Conservation (phyloP, 2,329 filamentous ascomycete genomes). For the Phialemonium atrogriseum region DNA sequence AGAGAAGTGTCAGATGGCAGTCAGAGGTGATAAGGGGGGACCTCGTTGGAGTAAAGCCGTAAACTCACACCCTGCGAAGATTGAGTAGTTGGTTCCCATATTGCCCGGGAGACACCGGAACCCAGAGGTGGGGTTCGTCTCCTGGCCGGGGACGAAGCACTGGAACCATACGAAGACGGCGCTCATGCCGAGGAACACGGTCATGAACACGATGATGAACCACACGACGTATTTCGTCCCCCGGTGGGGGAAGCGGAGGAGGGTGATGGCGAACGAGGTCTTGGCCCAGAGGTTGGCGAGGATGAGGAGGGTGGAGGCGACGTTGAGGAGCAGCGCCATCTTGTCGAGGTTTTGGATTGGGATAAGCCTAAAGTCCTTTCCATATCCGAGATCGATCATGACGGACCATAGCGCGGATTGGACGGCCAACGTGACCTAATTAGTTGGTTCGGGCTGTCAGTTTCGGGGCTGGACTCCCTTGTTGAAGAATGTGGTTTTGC, state of each 20-base stretch:
- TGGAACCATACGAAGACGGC: slow-evolving; percentile 15
- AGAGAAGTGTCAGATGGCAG: too few relatives aligned
- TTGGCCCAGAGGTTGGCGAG: slow-evolving; percentile 25
- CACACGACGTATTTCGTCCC: slow-evolving; percentile 16
- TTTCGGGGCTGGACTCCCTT: neutral
- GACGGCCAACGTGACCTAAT: slow-evolving; percentile 7
- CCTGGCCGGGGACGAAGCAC: slow-evolving; percentile 6
- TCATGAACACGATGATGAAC: slow-evolving; percentile 22
- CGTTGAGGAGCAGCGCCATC: slow-evolving; percentile 2
- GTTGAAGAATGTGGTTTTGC: neutral
- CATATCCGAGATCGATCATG: slow-evolving; percentile 8
- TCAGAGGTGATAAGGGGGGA: too few relatives aligned
- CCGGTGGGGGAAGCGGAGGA: slow-evolving; percentile 18
- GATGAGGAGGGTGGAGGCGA: slow-evolving; percentile 13
- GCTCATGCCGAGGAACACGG: slow-evolving; percentile 11
- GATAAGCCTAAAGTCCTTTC: slow-evolving; percentile 4
- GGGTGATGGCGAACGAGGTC: slow-evolving; percentile 26
- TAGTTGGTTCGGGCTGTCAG: too few relatives aligned
- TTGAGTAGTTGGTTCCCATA: neutral
- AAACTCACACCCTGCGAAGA: neutral
- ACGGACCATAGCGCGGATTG: slow-evolving; percentile 4
- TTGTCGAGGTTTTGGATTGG: neutral
- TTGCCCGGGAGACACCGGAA: neutral
- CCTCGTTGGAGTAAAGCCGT: too few relatives aligned
- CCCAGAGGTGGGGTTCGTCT: neutral